Conservation (phyloP, 495 filamentous ascomycete species). For the Penicillium herquei region DNA sequence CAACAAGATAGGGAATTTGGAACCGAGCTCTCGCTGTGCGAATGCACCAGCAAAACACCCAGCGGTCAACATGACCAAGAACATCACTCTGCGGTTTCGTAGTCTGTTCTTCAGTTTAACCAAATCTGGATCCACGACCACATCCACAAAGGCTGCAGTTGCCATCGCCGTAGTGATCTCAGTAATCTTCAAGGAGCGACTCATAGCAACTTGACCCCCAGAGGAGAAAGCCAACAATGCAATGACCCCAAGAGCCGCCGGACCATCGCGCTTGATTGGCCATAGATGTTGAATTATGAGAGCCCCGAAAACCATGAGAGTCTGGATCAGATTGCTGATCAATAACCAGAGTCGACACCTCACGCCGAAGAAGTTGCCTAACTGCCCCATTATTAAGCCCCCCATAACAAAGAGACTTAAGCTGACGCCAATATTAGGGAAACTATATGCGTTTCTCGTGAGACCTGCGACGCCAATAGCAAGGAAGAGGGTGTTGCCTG, state of each 20-base stretch:
- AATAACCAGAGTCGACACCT: conserved; percentile 53
- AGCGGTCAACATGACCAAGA: conserved; percentile 47
- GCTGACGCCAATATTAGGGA: conserved; percentile 51
- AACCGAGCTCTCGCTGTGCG: conserved; percentile 14
- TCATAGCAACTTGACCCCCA: conserved; percentile 59
- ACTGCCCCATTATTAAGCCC: conserved; percentile 53
- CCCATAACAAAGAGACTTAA: conserved; percentile 55
- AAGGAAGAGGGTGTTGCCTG: conserved; percentile 61
- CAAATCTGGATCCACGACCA: conserved; percentile 54
- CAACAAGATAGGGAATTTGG: conserved; percentile 19
- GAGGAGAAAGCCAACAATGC: conserved; percentile 54
- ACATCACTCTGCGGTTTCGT: conserved; percentile 51
- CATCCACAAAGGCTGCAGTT: conserved; percentile 61
- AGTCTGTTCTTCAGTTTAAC: conserved; percentile 42
- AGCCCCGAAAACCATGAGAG: conserved; percentile 51
- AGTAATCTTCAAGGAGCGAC: conserved; percentile 51
- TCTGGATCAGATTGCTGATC: conserved; percentile 51
- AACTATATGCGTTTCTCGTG: conserved; percentile 30
- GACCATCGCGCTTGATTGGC: conserved; percentile 28
- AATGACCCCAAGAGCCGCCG: conserved; percentile 41
- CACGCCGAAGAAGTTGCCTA: conserved; percentile 51
- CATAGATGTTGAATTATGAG: conserved; percentile 45
- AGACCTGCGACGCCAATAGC: conserved; percentile 50
- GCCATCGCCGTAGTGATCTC: conserved; percentile 70
- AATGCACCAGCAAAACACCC: conserved; percentile 55